A percentile compares a stretch with the other conserved stretches of the same genome.
Conservation (phyloP, 441 rosid genomes). For the Geranium incanum region DNA sequence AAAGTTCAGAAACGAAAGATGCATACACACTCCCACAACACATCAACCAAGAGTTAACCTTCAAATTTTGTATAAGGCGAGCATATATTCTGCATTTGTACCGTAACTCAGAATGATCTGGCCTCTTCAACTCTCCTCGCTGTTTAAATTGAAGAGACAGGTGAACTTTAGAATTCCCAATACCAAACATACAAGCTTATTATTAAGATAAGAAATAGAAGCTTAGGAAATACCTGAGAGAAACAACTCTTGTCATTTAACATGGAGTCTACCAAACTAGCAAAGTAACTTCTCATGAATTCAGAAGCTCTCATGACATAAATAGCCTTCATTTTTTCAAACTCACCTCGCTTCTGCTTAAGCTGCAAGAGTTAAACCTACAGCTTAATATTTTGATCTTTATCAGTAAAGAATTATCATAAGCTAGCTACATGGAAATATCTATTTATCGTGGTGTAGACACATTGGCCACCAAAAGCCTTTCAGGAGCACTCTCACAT, state of each 20-base stretch:
- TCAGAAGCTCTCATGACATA: constrained; percentile 93
- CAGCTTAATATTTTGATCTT: constrained; percentile 8
- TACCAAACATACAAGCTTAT: constrained; percentile 12
- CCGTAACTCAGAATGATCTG: constrained; percentile 98
- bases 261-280: constrained; percentile 98
- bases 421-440: neutral
- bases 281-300: constrained; percentile 91
- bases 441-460: neutral
- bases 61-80: constrained; percentile 90
- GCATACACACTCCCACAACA: neutral
- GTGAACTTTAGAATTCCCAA: constrained; percentile 20
- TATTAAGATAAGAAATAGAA: constrained; percentile 3
- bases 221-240: constrained; percentile 61
- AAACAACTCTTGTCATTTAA: constrained; percentile 95
- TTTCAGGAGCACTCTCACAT: constrained; percentile 3
- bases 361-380: constrained; percentile 44
- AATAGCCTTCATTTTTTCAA: constrained; percentile 64
- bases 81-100: constrained; percentile 99
- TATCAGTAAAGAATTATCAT: neutral
- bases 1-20: constrained; percentile 17
- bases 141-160: constrained; percentile 35
- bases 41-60: constrained; percentile 40
- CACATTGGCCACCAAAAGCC: neutral
- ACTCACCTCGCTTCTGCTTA: constrained; percentile 81
- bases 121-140: constrained; percentile 98